Base-by-base conservation (phyloP, 148 eudicot species). In the Chenopodium suecicum region DNA sequence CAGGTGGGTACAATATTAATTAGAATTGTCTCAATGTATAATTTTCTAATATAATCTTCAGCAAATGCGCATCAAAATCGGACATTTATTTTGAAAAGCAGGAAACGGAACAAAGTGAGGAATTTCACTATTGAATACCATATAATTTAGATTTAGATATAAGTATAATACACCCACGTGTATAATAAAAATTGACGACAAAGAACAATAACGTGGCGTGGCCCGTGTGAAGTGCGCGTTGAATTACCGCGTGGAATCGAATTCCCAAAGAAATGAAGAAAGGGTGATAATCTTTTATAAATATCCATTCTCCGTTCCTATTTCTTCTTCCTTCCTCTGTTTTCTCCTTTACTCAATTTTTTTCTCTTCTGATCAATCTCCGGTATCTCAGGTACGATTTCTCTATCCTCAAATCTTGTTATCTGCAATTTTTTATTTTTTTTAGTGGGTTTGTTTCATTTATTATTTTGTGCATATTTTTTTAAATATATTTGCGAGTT, bases 171-270 rank as follows among this genome's bases (percentile, higher is more conserved):
- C 54, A 50, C 13, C 54, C 54, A 2, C 0, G 9, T 0, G 16
- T 50, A 50, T 2, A 50, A 50, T 50, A 13, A 9, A 50, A 9
- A 50, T 9, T 2, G 12, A 12, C 54, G 44, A 50, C 54, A 2
- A 50, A 12, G 7, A 12, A 7, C 29, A 19, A 41, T 6, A 41
- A 41, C 44, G 44, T 41, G 44, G 44, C 44, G 44, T 19, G 27
- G 4, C 19, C 65, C 88, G 86, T 84, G 90, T 69, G 80, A 4
- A 56, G 13, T 83, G 78, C 91, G 91, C 91, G 91, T 87, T 34
- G 10, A 70, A 70, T 25, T 37, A 34, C 81, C 78, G 89, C 88
- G 80, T 86, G 75, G 85, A 76, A 80, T 85, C 76, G 52, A 56
- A 74, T 74, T 52, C 17, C 25, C 79, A 16, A 14, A 60, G 44